Conservation (phyloP, 768 basidiomycete genomes). For the Rhodocollybia butyracea region DNA sequence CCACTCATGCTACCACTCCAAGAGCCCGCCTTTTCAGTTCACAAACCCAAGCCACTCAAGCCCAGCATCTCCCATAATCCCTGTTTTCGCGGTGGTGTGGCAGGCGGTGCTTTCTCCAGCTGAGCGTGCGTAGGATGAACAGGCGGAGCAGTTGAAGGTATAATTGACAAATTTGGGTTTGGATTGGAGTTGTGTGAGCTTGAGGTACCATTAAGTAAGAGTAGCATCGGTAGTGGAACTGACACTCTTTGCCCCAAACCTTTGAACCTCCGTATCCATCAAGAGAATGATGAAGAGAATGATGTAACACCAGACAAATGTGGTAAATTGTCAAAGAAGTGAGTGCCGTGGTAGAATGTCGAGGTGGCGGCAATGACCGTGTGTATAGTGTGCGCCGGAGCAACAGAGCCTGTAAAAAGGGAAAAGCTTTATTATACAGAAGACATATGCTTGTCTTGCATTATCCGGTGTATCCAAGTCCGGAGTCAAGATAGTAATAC, state of each 20-base stretch:
- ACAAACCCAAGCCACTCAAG: too few species aligned
- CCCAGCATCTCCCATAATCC: conserved; percentile 72
- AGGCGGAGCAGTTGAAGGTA: conserved; percentile 23
- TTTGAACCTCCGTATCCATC: conserved; percentile 41
- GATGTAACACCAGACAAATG: not conserved
- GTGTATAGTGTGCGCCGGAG: not conserved
- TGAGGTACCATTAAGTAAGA: not conserved
- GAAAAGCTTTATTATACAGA: conserved; percentile 1
- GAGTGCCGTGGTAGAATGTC: not conserved
- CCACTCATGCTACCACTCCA: conserved; percentile 48
- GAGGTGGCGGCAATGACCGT: not conserved
- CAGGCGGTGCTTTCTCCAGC: too few species aligned
- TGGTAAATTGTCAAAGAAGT: not conserved
- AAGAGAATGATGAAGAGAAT: conserved; percentile 7
- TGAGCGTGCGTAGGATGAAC: not conserved
- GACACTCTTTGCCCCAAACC: conserved; percentile 82
- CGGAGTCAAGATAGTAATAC: conserved; percentile 34
- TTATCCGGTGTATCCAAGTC: conserved; percentile 8
- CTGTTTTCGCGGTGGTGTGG: conserved; percentile 58
- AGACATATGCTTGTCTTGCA: conserved; percentile 10
- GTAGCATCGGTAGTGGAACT: conserved; percentile 22
- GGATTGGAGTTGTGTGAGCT: not conserved
- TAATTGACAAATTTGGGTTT: not conserved
- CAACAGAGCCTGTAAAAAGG: not conserved
- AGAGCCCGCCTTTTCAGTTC: conserved; percentile 55